Base-by-base conservation (phyloP, 177 flowering plant genomes). In the Tripterygium wilfordii region DNA sequence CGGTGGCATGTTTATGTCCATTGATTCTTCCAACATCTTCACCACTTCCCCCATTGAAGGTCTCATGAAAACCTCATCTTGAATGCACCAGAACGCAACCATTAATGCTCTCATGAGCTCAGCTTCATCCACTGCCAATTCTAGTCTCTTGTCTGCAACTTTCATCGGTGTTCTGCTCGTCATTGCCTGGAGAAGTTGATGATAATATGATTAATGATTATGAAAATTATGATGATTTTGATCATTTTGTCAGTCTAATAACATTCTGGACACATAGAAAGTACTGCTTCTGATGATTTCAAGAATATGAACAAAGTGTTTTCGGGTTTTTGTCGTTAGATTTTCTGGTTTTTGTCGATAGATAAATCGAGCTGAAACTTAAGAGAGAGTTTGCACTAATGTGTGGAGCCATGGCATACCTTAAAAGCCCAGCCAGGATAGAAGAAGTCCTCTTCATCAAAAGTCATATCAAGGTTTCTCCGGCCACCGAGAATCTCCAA, bases 31-130 rank as follows among this genome's bases (percentile, higher is more conserved):
- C 61, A 88, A 54, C 85, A 88, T 85, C 68, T 72, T 83, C 64
- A 84, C 85, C 48, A 84, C 88, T 49, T 88, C 84, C 8, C 96
- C 89, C 95, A 92, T 92, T 26, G 95, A 65, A 12, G 96, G 98
- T 47, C 96, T 76, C 80, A 63, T 61, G 48, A 45, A 51, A 3
- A 80, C 75, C 53, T 86, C 95, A 36, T 92, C 95, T 45, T 92
- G 98, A 35, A 92, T 85, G 77, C 98, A 92, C 98, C 98, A 92
- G 22, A 88, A 83, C 0, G 76, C 96, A 10, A 75, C 86, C 55
- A 66, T 72, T 28, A 88, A n/a, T 0, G 94, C 88, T 56, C 88
- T 77, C 29, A 28, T 44, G 0, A 88, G 45, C 64, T 88, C 87
- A 12, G 75, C 87, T 58, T 74, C 89, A 0, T 73, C 80, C 36